Evolutionary conservation across 1,139 yeast genomes (phyloP).

Genomic region (Pichia sp.): DNA sequence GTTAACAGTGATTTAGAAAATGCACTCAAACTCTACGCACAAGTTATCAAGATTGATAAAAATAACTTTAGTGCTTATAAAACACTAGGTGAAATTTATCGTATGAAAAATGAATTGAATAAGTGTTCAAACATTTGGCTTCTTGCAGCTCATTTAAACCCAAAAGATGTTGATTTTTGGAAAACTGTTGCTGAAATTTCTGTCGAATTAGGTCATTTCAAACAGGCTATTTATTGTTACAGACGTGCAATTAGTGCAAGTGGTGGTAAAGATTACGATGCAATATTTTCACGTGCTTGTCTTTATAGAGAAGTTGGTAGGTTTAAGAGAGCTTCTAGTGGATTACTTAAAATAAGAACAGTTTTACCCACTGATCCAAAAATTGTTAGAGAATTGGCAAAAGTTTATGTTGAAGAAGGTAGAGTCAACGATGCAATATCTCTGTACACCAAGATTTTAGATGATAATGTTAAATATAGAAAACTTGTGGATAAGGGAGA

Average conservation of each 20-base stretch:
- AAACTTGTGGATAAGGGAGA: slow-evolving; percentile 21
- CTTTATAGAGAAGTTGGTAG: slow-evolving; percentile 62
- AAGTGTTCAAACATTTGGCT: slow-evolving; percentile 80
- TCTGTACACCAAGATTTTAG: slow-evolving; percentile 62
- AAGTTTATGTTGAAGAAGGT: slow-evolving; percentile 68
- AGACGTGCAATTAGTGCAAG: slow-evolving; percentile 64
- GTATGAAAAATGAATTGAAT: slow-evolving; percentile 56
- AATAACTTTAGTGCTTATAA: slow-evolving; percentile 78
- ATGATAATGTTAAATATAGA: slow-evolving; percentile 41
- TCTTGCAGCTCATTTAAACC: slow-evolving; percentile 75
- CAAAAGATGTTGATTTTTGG: slow-evolving; percentile 80
- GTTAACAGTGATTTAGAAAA: slow-evolving; percentile 57
- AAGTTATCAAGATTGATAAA: slow-evolving; percentile 73
- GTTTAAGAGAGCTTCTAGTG: slow-evolving; percentile 67
- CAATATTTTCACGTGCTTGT: slow-evolving; percentile 54
- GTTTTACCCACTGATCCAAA: slow-evolving; percentile 57
- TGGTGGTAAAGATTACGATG: slow-evolving; percentile 44
- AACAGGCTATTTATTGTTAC: slow-evolving; percentile 82
- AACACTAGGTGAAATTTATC: slow-evolving; percentile 78
- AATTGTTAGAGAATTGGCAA: slow-evolving; percentile 68
- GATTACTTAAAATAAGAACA: slow-evolving; percentile 57
- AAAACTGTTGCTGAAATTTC: slow-evolving; percentile 74
- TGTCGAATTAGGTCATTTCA: slow-evolving; percentile 59
- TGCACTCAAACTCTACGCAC: slow-evolving; percentile 63
- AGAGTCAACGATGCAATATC: slow-evolving; percentile 76